A percentile compares a stretch with the other conserved stretches of the same genome.
Conservation (phyloP, 768 basidiomycete genomes). For the Auriscalpium vulgare region DNA sequence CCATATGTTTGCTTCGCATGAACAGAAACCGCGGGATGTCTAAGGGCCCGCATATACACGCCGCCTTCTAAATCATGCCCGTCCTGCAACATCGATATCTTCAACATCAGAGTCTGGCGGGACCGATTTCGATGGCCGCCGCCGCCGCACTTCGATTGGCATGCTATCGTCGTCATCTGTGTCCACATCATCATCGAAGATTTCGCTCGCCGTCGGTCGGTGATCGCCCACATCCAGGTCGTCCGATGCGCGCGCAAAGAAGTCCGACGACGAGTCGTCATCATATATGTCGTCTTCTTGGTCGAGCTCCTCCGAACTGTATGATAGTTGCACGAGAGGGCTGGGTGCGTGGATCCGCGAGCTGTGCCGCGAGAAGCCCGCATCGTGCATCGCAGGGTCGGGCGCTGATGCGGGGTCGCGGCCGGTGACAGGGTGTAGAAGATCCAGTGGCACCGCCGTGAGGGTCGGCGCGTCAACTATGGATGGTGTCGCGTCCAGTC, state of each 20-base stretch:
- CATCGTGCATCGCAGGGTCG: neutral
- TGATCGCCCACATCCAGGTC: neutral
- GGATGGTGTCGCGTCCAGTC: neutral
- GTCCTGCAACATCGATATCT: too few relatives aligned
- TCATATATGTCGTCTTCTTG: neutral
- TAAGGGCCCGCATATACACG: too few relatives aligned
- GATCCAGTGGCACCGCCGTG: neutral
- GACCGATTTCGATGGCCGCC: conserved; percentile 10
- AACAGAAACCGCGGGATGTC: too few relatives aligned
- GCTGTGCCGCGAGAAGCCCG: neutral
- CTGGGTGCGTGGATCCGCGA: conserved; percentile 2
- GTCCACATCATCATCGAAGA: conserved; percentile 1
- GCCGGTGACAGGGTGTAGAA: neutral
- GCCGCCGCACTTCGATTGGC: conserved; percentile 13
- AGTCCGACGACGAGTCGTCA: conserved; percentile 12
- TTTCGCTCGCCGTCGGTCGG: neutral
- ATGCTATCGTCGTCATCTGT: neutral
- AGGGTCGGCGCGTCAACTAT: neutral
- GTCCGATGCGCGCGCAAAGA: conserved; percentile 15
- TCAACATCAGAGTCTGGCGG: too few relatives aligned
- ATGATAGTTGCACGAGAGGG: conserved; percentile 8
- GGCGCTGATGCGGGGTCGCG: neutral
- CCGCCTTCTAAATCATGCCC: too few relatives aligned
- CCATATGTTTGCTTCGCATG: too few relatives aligned
- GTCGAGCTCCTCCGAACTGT: conserved; percentile 8